These are phyloP conservation scores for Amanita pseudoporphyria DNA, from an alignment of 768 basidiomycete genomes.

Conservation along the genomic window DNA sequence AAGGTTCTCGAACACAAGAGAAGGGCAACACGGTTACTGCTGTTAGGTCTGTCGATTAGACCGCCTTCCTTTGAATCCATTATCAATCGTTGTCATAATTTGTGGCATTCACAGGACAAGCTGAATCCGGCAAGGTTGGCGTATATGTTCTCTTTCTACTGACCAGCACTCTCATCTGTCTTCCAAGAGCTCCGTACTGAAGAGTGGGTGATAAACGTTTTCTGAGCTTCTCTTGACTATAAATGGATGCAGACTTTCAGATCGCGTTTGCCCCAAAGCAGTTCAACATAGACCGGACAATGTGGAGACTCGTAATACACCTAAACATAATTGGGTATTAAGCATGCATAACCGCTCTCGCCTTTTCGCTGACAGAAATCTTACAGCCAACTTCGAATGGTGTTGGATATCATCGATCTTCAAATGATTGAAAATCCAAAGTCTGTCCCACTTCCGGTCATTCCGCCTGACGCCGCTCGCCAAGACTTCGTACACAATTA, in stretches of 20 bases:
- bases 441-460: slow-evolving; percentile 9
- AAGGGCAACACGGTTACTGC: slow-evolving; percentile 43
- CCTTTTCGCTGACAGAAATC: not conserved
- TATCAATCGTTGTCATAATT: not conserved
- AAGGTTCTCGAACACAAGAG: slow-evolving; percentile 38
- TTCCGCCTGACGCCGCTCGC: slow-evolving; percentile 10
- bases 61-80: not conserved
- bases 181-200: slow-evolving; percentile 38
- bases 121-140: slow-evolving; percentile 47
- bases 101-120: slow-evolving; percentile 32
- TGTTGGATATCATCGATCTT: slow-evolving; percentile 40
- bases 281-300: slow-evolving; percentile 44
- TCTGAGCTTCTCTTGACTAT: not conserved
- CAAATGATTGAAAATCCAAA: slow-evolving; percentile 3
- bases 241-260: slow-evolving; percentile 45
- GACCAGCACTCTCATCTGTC: not conserved
- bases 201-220: slow-evolving; percentile 23
- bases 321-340: slow-evolving; percentile 57
- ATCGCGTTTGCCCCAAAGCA: slow-evolving; percentile 52
- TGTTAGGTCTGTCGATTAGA: slow-evolving; percentile 32
- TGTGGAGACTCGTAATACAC: slow-evolving; percentile 60
- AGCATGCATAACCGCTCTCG: not conserved
- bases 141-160: not conserved
- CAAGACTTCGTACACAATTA: slow-evolving; percentile 20
- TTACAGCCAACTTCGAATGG: slow-evolving; percentile 44